These are phyloP conservation scores for Baorangia bicolor DNA, from an alignment of 768 basidiomycete genomes.

Conservation along the genomic window DNA sequence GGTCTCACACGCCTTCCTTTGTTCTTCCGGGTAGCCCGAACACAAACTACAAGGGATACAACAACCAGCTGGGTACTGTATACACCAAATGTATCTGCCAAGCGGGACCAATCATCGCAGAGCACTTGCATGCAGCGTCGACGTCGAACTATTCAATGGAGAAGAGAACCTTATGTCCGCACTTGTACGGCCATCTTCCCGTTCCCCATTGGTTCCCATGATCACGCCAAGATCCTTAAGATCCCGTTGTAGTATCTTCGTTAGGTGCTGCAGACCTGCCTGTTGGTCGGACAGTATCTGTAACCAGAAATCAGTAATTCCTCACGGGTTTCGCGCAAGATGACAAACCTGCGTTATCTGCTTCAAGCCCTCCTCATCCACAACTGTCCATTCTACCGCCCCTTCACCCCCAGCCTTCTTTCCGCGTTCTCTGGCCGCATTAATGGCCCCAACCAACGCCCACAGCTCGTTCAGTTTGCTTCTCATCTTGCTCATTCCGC, in stretches of 20 bases:
- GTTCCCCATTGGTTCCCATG: constrained; percentile 44
- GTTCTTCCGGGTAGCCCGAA: constrained; percentile 6
- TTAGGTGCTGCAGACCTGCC: constrained; percentile 75
- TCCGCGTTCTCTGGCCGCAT: constrained; percentile 53
- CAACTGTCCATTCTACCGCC: constrained; percentile 71
- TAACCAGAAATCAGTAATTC: neutral
- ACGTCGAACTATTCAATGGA: constrained; percentile 23
- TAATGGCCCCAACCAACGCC: constrained; percentile 77
- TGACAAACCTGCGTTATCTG: constrained; percentile 67
- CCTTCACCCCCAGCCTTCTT: constrained; percentile 42
- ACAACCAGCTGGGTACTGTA: neutral
- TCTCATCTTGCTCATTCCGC: constrained; percentile 56
- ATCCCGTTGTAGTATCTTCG: constrained; percentile 65
- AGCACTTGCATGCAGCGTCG: constrained; percentile 26
- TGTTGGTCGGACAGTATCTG: constrained; percentile 80
- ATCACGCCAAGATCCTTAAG: constrained; percentile 68
- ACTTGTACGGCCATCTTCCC: constrained; percentile 28
- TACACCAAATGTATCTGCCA: constrained; percentile 8
- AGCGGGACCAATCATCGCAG: constrained; percentile 16
- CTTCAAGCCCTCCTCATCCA: constrained; percentile 79
- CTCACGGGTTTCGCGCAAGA: neutral
- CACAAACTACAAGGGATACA: constrained; percentile 2
- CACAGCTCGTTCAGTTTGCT: constrained; percentile 82
- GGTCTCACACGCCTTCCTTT: constrained; percentile 26
- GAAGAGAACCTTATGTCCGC: constrained; percentile 21